These are phyloP conservation scores for Leishmania lainsoni DNA, from an alignment of 208 protist genomes.

Conservation along the genomic window DNA sequence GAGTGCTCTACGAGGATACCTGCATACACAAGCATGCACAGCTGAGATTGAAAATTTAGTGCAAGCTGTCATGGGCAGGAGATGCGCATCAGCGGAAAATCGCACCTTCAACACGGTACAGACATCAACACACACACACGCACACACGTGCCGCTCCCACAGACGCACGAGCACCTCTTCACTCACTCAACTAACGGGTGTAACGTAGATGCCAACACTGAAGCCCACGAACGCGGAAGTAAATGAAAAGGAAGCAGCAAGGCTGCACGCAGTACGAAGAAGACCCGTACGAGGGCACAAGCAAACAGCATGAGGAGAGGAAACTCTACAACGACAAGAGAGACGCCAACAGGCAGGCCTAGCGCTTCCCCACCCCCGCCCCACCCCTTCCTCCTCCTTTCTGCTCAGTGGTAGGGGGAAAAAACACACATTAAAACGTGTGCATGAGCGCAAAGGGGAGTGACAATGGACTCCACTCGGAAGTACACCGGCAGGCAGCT, in stretches of 20 bases:
- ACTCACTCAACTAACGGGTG: not conserved
- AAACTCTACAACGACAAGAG: not conserved
- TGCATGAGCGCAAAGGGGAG: not conserved
- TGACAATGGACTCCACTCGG: not conserved
- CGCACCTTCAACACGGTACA: not conserved
- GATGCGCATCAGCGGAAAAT: not conserved
- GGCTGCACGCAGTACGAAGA: not conserved
- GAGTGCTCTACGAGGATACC: too few species aligned
- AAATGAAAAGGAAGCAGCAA: slow-evolving; percentile 4
- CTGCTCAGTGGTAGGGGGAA: too few species aligned
- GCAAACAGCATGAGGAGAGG: not conserved
- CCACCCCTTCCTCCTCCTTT: too few species aligned
- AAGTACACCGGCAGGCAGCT: not conserved
- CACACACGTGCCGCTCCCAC: not conserved
- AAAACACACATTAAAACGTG: too few species aligned
- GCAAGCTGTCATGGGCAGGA: not conserved
- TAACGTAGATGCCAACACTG: too few species aligned
- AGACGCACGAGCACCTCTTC: not conserved
- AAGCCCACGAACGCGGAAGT: not conserved
- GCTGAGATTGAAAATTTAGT: not conserved
- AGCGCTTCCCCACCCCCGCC: not conserved
- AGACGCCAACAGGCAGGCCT: not conserved
- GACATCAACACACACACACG: not conserved
- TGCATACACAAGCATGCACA: not conserved
- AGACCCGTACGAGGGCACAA: not conserved